Percentiles rank a stretch among this genome's conserved stretches.
Evolutionary conservation across 129 eudicot genomes (phyloP).

Genomic region (Centella asiatica): DNA sequence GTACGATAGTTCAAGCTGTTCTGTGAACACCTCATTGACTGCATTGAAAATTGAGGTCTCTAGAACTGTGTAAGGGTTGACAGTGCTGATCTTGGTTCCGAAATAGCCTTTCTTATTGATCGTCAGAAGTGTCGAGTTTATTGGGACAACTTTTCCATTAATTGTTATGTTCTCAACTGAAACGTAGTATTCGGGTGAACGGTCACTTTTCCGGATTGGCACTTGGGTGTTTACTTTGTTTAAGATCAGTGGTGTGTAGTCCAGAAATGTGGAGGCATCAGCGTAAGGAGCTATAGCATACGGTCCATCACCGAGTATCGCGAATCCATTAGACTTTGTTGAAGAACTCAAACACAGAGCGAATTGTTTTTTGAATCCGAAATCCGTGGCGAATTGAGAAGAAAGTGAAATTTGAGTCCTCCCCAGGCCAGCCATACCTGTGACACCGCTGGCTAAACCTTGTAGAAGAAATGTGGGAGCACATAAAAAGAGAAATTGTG

Average conservation of each 20-base stretch:
- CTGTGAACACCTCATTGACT: constrained; percentile 16
- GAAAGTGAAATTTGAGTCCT: constrained; percentile 31
- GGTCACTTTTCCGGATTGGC: constrained; percentile 1
- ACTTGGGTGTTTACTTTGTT: constrained; percentile 5
- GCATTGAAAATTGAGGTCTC: constrained; percentile 30
- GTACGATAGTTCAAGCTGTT: constrained; percentile 16
- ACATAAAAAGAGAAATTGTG: constrained; percentile 28
- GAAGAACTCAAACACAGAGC: constrained; percentile 33
- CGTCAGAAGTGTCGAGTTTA: constrained; percentile 26
- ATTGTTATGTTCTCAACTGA: constrained; percentile 16
- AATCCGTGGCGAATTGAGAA: constrained; percentile 28
- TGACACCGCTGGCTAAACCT: constrained; percentile 39
- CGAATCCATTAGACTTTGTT: constrained; percentile 24
- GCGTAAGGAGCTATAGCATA: constrained; percentile 19
- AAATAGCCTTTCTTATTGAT: constrained; percentile 27
- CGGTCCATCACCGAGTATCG: constrained; percentile 36
- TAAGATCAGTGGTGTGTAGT: constrained; percentile 29
- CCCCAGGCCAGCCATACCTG: constrained; percentile 50
- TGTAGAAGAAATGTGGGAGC: constrained; percentile 23
- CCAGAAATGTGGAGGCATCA: constrained; percentile 24
- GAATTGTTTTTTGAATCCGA: constrained; percentile 34
- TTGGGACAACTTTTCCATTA: constrained; percentile 13
- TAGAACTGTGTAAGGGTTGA: constrained; percentile 31
- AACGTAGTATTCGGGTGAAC: constrained; percentile 19
- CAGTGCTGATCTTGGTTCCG: constrained; percentile 39